A percentile compares a stretch with the other conserved stretches of the same genome.
Conservation (phyloP, 2,329 filamentous ascomycete genomes). For the Geosmithia putterillii region DNA sequence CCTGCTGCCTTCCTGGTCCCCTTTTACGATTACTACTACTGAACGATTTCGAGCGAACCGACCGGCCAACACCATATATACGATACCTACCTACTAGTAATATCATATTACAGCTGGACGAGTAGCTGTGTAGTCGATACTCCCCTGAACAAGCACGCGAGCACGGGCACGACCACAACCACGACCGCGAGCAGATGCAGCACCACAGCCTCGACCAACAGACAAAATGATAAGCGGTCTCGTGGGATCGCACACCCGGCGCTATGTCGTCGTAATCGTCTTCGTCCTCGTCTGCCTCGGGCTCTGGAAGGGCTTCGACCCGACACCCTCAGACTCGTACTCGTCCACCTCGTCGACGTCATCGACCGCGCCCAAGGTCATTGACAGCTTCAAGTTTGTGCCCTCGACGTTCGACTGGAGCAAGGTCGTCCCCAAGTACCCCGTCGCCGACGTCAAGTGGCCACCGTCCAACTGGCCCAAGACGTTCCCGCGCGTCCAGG, state of each 20-base stretch:
- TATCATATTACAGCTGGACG: no score
- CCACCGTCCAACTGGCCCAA: constrained; percentile 22
- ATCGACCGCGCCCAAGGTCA: not conserved
- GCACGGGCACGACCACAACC: not conserved
- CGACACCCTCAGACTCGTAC: constrained; percentile 7
- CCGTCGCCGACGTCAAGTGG: constrained; percentile 15
- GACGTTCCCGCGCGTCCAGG: constrained; percentile 30
- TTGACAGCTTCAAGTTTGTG: constrained; percentile 15
- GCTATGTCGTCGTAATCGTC: constrained; percentile 16
- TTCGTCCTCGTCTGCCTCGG: constrained; percentile 13
- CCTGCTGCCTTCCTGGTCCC: no score
- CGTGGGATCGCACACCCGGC: constrained; percentile 18
- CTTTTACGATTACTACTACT: no score
- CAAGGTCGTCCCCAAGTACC: constrained; percentile 16
- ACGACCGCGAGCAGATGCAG: not conserved
- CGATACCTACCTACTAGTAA: no score
- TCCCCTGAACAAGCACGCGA: not conserved
- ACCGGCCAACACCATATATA: no score
- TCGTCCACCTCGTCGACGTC: not conserved
- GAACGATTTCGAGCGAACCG: no score
- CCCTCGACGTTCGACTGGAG: constrained; percentile 26
- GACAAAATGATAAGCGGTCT: constrained; percentile 18
- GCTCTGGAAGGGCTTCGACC: constrained; percentile 13
- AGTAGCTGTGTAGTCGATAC: no score
- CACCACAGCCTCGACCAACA: not conserved